These are phyloP conservation scores for Coemansia interrupta DNA, from an alignment of 192 early-diverging fungal genomes.

Conservation along the genomic window DNA sequence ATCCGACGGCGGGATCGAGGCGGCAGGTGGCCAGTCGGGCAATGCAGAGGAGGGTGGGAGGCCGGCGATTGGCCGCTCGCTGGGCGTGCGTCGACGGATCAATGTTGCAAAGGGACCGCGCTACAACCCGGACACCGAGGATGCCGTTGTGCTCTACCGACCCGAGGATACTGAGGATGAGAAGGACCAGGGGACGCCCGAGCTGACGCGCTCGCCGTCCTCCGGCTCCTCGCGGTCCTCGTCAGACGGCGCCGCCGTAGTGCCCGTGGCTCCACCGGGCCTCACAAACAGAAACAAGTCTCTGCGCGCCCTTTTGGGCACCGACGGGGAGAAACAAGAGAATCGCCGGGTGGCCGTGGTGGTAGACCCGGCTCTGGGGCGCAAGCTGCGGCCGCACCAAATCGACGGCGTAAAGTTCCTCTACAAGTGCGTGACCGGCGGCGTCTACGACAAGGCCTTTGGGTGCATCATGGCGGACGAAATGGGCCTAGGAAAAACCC, in stretches of 20 bases:
- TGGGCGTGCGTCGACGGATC: slow-evolving; percentile 62
- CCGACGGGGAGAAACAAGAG: slow-evolving; percentile 19
- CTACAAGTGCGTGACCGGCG: slow-evolving; percentile 91
- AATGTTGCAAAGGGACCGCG: slow-evolving; percentile 57
- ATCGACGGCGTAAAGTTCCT: slow-evolving; percentile 95
- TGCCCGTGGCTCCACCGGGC: slow-evolving; percentile 9
- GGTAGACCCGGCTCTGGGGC: slow-evolving; percentile 82
- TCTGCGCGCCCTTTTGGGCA: slow-evolving; percentile 54
- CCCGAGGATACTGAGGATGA: slow-evolving; percentile 60
- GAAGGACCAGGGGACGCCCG: slow-evolving; percentile 38
- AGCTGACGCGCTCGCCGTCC: slow-evolving; percentile 11
- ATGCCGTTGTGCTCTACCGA: slow-evolving; percentile 81
- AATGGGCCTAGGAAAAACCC: slow-evolving; percentile 86
- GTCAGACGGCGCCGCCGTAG: neutral
- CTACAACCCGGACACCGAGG: slow-evolving; percentile 78
- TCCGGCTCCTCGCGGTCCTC: slow-evolving; percentile 10
- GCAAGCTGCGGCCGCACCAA: slow-evolving; percentile 90
- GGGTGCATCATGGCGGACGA: slow-evolving; percentile 99
- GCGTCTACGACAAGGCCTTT: slow-evolving; percentile 64
- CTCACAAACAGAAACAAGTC: slow-evolving; percentile 24
- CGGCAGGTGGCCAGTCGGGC: slow-evolving; percentile 2
- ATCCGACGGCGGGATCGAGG: slow-evolving; percentile 4
- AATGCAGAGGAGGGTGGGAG: slow-evolving; percentile 6
- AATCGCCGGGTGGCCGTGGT: slow-evolving; percentile 61
- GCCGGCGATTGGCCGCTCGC: slow-evolving; percentile 11